Conservation (phyloP, 805 yeast genomes). For the Lipomyces sp. region DNA sequence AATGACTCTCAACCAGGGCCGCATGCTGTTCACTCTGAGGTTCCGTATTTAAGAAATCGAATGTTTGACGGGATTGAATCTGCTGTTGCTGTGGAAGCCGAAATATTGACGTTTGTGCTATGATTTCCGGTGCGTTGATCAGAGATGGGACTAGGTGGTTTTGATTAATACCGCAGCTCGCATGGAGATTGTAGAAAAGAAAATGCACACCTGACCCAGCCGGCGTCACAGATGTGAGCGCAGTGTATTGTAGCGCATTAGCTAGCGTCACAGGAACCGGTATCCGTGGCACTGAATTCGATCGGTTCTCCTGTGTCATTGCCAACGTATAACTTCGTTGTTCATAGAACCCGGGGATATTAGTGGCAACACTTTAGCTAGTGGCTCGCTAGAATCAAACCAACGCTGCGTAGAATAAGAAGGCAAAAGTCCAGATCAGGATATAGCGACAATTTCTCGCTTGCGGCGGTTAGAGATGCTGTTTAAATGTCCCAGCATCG, state of each 20-base stretch:
- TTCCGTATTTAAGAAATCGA: constrained; percentile 18
- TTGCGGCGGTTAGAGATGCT: background rate
- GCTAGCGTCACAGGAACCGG: constrained; percentile 14
- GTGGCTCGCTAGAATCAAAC: background rate
- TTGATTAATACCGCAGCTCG: background rate
- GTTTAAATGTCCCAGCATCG: background rate
- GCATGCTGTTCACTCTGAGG: constrained; percentile 11
- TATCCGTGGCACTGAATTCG: background rate
- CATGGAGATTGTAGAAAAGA: background rate
- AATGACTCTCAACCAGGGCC: constrained; percentile 19
- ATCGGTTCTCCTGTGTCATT: background rate
- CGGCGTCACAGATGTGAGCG: constrained; percentile 31
- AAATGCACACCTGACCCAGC: constrained; percentile 21
- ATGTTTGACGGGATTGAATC: constrained; percentile 16
- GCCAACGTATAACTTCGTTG: background rate
- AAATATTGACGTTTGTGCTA: constrained; percentile 27
- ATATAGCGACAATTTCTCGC: background rate
- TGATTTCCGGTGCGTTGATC: constrained; percentile 15
- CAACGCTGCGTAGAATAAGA: too few relatives aligned
- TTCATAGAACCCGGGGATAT: background rate
- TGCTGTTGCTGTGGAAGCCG: constrained; percentile 25
- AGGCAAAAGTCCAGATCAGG: background rate
- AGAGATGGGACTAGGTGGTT: constrained; percentile 7
- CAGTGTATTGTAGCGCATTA: constrained; percentile 30
- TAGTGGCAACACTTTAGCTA: background rate